Base-by-base conservation (phyloP, 495 filamentous ascomycete species). In the Lasiosphaeria miniovina region DNA sequence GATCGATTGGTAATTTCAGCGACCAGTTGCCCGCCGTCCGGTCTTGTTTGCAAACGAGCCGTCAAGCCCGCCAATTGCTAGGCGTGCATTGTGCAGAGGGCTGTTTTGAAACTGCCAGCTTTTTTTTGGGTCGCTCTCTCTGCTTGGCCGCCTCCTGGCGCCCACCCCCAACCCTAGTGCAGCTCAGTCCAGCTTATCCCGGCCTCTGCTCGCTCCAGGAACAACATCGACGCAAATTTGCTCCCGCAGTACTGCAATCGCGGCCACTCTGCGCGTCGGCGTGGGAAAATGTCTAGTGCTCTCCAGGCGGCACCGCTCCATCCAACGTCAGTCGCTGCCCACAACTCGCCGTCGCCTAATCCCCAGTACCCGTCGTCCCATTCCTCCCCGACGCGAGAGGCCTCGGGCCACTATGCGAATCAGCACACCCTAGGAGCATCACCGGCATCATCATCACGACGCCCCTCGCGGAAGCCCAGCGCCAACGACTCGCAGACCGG, bases 291-390 rank as follows among this genome's bases (percentile, higher is more conserved):
- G 81, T 82, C 80, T 64, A 81, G 79, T 74, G 80, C 81, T 61
- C 71, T 84, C 65, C 83, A 85, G 64, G 65, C 81, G 58, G 74
- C 76, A 60, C 75, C 78, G 59, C 81, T 81, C 62, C 81, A 80
- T 60, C 71, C 79, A 58, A 74, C 76, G 55, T 70, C 80, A 50
- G 65, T 77, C 57, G 68, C 82, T 52, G 63, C 75, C 40, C 69
- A 82, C 49, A 74, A 74, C 55, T 67, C 81, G 15, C 75, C 80
- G 36, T 74, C 79, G 33, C 70, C 78, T 50, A 77, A 76, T 68
- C 77, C 78, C 49, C 76, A 77, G 52, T 74, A 76, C 51, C 65
- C 69, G 57, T 67, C 71, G 52, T 59, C 63, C 38, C 75, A 76
- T 40, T 69, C 77, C 35, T 77, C 75, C 55, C 74, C 75, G 49